Conservation (phyloP, 1,139 yeast genomes). For the Yamadazyma blattariae region DNA sequence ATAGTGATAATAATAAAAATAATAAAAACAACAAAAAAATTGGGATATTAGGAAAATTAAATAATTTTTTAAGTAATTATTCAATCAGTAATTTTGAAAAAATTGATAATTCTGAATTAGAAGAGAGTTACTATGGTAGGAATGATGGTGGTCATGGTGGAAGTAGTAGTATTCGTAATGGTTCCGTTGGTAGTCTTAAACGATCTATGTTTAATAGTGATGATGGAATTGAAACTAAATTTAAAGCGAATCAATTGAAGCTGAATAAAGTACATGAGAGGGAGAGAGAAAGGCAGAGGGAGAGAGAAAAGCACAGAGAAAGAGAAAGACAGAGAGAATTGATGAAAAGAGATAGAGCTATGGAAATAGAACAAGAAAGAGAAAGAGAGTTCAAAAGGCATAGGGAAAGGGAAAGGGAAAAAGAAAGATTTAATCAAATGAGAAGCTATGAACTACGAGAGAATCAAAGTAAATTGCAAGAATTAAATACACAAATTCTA, state of each 20-base stretch:
- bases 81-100: conserved; percentile 10
- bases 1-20: no score
- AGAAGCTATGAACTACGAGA: neutral
- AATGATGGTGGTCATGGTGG: no score
- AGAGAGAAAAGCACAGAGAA: neutral
- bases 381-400: neutral
- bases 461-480: neutral
- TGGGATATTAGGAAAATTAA: conserved; percentile 11
- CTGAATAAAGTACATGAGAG: no score
- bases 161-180: no score
- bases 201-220: no score
- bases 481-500: no score
- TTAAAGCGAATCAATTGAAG: no score
- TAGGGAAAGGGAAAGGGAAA: neutral
- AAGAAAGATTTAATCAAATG: neutral
- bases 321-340: no score
- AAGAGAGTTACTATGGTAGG: conserved; percentile 2
- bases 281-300: neutral
- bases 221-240: no score
- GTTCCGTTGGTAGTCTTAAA: no score
- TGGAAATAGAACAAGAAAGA: neutral
- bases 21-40: neutral
- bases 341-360: neutral
- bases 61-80: conserved; percentile 11
- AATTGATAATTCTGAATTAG: conserved; percentile 3